Conservation (phyloP, 306 rosid genomes). For the Neltuma alba region DNA sequence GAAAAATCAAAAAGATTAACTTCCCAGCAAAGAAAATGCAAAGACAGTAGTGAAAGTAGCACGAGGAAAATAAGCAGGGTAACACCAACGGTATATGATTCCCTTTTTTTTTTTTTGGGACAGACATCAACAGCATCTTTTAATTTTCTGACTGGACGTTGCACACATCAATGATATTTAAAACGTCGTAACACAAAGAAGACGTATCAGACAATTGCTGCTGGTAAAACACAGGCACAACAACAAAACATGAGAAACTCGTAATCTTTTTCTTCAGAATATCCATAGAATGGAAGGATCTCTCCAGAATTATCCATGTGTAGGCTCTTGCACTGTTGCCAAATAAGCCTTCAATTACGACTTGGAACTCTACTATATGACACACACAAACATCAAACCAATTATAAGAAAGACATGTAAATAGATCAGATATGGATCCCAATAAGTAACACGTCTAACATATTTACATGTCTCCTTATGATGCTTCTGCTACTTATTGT, state of each 20-base stretch:
- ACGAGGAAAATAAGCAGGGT: background rate
- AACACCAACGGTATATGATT: conserved; percentile 6
- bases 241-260: conserved; percentile 1
- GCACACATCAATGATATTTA: conserved; percentile 10
- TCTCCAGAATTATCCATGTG: background rate
- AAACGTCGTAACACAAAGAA: background rate
- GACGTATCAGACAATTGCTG: background rate
- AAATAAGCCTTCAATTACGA: background rate
- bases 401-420: background rate
- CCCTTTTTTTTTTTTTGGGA: background rate
- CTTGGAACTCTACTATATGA: background rate
- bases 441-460: background rate
- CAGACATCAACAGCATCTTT: background rate
- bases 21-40: conserved; percentile 30
- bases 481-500: background rate
- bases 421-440: background rate
- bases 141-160: background rate
- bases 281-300: conserved; percentile 14
- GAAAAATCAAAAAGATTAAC: too few relatives aligned
- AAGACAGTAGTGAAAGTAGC: conserved; percentile 5
- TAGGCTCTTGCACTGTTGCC: background rate
- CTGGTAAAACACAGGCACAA: background rate
- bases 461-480: background rate
- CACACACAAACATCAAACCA: background rate
- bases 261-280: background rate